phyloP scores from a whole-genome alignment of 768 basidiomycete genomes.

The Suillus ampliporus region DNA sequence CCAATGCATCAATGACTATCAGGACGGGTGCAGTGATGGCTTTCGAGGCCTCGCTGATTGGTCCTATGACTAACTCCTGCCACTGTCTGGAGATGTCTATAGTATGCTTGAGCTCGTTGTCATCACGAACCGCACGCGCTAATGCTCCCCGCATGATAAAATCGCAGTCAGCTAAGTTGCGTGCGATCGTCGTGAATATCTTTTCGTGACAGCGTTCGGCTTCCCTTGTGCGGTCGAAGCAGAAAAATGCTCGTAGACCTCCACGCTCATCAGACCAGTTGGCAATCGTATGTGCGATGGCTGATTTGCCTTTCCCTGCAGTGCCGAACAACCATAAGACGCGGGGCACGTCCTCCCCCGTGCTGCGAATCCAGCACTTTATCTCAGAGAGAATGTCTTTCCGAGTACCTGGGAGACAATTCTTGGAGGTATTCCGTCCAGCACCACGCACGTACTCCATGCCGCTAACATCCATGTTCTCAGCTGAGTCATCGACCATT shows the following conservation, averaged over 20 bases:
- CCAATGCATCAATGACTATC: slow-evolving; percentile 31
- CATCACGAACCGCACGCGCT: not conserved
- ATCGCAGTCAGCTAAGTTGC: slow-evolving; percentile 1
- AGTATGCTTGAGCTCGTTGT: slow-evolving; percentile 1
- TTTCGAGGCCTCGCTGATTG: slow-evolving; percentile 3
- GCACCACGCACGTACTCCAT: not conserved
- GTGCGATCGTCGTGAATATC: slow-evolving; percentile 9
- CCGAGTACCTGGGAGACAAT: slow-evolving; percentile 22
- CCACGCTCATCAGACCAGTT: slow-evolving; percentile 12
- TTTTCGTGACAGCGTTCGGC: not conserved
- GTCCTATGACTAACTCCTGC: slow-evolving; percentile 22
- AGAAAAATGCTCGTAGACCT: slow-evolving; percentile 21
- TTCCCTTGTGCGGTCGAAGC: slow-evolving; percentile 18
- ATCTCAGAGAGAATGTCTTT: slow-evolving; percentile 18
- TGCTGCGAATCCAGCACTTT: slow-evolving; percentile 17
- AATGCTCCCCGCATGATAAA: not conserved
- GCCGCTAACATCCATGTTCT: not conserved
- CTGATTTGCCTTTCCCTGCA: slow-evolving; percentile 23
- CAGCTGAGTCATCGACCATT: not conserved
- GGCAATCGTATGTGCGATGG: slow-evolving; percentile 24
- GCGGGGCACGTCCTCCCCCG: slow-evolving; percentile 2
- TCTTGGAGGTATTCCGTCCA: not conserved
- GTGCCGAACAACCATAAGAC: slow-evolving; percentile 20
- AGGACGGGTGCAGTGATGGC: slow-evolving; percentile 25
- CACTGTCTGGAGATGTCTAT: slow-evolving; percentile 14